Conservation (phyloP, 2,329 filamentous ascomycete genomes). For the Fusarium concolor region DNA sequence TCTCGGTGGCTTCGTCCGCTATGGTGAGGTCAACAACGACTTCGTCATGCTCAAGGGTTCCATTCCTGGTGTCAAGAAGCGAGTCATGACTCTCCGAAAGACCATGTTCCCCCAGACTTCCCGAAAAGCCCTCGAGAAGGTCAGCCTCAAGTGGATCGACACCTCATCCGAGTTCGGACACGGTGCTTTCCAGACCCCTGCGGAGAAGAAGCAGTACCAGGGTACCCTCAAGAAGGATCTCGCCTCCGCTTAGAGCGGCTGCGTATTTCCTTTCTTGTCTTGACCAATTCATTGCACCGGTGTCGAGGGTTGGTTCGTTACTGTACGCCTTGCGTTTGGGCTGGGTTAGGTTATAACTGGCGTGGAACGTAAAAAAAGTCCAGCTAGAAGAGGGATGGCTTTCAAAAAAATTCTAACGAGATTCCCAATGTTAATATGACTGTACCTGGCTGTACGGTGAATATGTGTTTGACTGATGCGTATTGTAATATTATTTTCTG, state of each 20-base stretch:
- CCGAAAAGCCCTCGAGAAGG: slow-evolving; percentile 96
- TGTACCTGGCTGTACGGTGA: slow-evolving; percentile 30
- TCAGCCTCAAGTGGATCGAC: slow-evolving; percentile 99
- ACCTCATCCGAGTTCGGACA: slow-evolving; percentile 99
- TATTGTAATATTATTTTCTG: not conserved
- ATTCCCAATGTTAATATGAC: slow-evolving; percentile 51
- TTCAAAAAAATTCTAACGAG: slow-evolving; percentile 49
- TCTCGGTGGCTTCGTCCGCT: slow-evolving; percentile 98
- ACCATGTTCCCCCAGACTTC: slow-evolving; percentile 98
- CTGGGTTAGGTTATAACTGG: slow-evolving; percentile 53
- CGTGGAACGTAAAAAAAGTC: slow-evolving; percentile 52
- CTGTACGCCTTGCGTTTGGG: slow-evolving; percentile 50
- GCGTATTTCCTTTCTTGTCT: slow-evolving; percentile 58
- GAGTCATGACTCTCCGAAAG: slow-evolving; percentile 98
- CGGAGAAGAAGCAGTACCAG: slow-evolving; percentile 97
- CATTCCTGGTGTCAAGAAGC: slow-evolving; percentile 98
- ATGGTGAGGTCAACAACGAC: slow-evolving; percentile 99
- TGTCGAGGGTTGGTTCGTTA: slow-evolving; percentile 62
- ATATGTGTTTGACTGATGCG: not conserved
- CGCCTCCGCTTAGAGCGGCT: slow-evolving; percentile 57
- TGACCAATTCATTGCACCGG: slow-evolving; percentile 62
- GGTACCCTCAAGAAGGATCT: slow-evolving; percentile 99
- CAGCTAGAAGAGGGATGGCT: slow-evolving; percentile 52
- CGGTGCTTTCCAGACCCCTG: slow-evolving; percentile 98
- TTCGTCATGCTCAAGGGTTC: slow-evolving; percentile 98